These are phyloP conservation scores for Isatis lusitanica DNA, from an alignment of 441 rosid species.

Conservation along the genomic window DNA sequence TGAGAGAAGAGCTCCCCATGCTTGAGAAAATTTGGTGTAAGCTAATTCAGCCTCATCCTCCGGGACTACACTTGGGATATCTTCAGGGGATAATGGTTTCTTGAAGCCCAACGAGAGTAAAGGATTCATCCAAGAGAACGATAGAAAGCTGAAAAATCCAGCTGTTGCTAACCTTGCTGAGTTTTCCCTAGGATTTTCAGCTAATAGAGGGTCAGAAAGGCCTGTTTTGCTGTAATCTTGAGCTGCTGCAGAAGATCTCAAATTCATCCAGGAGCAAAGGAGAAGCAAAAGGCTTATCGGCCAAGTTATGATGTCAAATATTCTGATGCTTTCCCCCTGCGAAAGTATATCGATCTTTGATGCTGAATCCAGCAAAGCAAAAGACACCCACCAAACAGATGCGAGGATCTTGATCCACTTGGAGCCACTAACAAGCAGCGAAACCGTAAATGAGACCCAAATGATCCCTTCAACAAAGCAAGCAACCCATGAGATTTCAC, in stretches of 20 bases:
- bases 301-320: slow-evolving; percentile 50
- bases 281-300: slow-evolving; percentile 53
- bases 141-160: slow-evolving; percentile 54
- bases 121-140: slow-evolving; percentile 80
- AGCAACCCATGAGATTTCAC: slow-evolving; percentile 36
- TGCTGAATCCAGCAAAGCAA: slow-evolving; percentile 49
- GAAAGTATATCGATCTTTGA: slow-evolving; percentile 42
- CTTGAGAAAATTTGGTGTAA: slow-evolving; percentile 55
- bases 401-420: slow-evolving; percentile 40
- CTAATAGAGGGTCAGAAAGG: slow-evolving; percentile 54
- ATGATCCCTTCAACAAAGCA: slow-evolving; percentile 52
- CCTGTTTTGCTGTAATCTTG: slow-evolving; percentile 26
- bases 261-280: slow-evolving; percentile 52
- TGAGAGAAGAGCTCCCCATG: slow-evolving; percentile 51
- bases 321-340: slow-evolving; percentile 35
- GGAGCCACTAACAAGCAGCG: slow-evolving; percentile 51
- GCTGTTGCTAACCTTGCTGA: slow-evolving; percentile 42
- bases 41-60: slow-evolving; percentile 70
- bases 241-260: slow-evolving; percentile 20
- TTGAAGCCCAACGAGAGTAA: slow-evolving; percentile 64
- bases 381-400: slow-evolving; percentile 70
- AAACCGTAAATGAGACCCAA: slow-evolving; percentile 64
- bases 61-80: slow-evolving; percentile 61
- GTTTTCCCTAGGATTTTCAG: slow-evolving; percentile 33
- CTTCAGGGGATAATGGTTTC: slow-evolving; percentile 59